Evolutionary conservation across 495 filamentous ascomycete species (phyloP), one percentile per base, ranked within the genome.

Genomic region (Neurospora terricola): DNA sequence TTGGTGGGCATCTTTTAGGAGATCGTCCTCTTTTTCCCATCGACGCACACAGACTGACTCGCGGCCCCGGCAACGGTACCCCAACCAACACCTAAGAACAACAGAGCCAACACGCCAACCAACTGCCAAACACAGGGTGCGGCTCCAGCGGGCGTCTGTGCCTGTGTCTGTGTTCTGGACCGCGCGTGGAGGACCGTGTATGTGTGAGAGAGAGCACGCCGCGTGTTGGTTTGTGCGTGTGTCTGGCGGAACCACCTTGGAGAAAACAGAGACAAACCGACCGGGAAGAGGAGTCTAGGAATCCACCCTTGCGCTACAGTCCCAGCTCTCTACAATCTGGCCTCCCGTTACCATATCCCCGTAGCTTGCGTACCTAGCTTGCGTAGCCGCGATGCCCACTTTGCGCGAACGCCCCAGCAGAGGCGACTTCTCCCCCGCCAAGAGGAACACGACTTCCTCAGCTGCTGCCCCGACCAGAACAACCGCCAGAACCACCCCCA

Each of bases 341-440:
- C 48, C 23, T 59, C 48, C 48, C 48, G 21, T 59, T 11, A 59
- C 48, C 48, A 59, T 23, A 30, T 59, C 10, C 21, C 48, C 48
- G 48, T 59, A 59, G 48, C 69, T 73, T 73, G 37, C 38, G 30
- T 70, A 18, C 38, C 30, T 16, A 27, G 59, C 23, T 73, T 72
- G 71, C 76, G 45, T 75, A 69, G 38, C 72, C 74, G 76, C 71
- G 38, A 78, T 80, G 80, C 79, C 79, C 78, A 80, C 79, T 73
- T 76, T 81, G 76, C 79, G 79, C 76, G 80, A 80, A 70, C 73
- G 79, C 69, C 75, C 79, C 68, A 79, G 75, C 74, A 74, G 79
- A 77, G 79, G 78, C 79, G 80, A 82, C 34, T 75, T 71, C 42
- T 80, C 77, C 73, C 78, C 79, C 36, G 75, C 78, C 75, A 79